Base-by-base conservation (phyloP, 2,329 filamentous ascomycete genomes). In the Ceratocystis ficicola region DNA sequence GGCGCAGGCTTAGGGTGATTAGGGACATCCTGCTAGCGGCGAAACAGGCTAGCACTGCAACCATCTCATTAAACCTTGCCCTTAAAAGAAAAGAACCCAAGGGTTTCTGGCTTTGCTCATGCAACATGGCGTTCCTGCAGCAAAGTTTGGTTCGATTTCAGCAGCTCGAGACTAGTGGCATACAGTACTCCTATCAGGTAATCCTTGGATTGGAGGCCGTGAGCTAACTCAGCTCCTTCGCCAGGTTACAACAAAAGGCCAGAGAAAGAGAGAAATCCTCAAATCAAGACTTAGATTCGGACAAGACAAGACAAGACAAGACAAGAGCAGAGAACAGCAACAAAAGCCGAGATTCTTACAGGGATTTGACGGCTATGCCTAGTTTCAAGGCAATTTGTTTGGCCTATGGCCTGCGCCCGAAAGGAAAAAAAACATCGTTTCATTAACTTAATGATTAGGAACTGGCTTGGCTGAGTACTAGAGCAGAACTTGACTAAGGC, bases 41-140 rank as follows among this genome's bases (percentile, higher is more conserved):
- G 28, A 59, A 59, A 59, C 52, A n/a, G 17, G 52, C 22, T 59
- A 59, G 52, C 20, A 7, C 12, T 59, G 52, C 52, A n/a, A 59
- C 52, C 12, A 30, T 32, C 28, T 32, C 3, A 57, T 57, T 30
- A 57, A 57, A 30, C 25, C 25, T 32, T 57, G 52, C 52, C 52
- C 28, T 57, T 57, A 30, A 32, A 32, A 41, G 36, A 41, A 41
- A 41, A 36, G 52, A 57, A 4, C 15, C 17, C 52, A 57, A 30
- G 52, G 52, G 52, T 10, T 25, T 52, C 48, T 25, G 52, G 25
- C 52, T 32, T n/a, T n/a, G 30, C 12, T 6, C 20, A 41, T 41
- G 36, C 36, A 52, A 4, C 48, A 52, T 52, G 48, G 20, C 36
- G 48, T 52, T 52, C 48, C 48, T 52, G 48, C 48, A 52, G 48